Evolutionary conservation across 176 grass and related monocot genomes (phyloP), one percentile per base, ranked within the genome.

Genomic region (Saccharum spontaneum): DNA sequence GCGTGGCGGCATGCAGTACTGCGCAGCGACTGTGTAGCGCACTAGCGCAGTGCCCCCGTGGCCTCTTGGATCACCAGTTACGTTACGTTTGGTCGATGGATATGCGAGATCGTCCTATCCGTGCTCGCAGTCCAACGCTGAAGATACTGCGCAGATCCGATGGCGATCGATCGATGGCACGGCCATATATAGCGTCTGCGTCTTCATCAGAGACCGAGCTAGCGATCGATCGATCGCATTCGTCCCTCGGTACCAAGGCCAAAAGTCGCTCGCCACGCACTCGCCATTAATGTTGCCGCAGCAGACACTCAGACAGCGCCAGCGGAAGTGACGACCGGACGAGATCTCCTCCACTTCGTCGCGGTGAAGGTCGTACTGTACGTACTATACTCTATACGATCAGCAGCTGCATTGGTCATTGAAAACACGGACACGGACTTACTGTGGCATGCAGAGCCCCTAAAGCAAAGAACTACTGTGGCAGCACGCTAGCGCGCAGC

Each of bases 111-210:
- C 57, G 62, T 33, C 74, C 48, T 68, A 10, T 15, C 64, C 48
- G 46, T 26, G 14, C 24, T 61, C 69, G 24, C 55, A 48, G 82
- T 54, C 67, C 55, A 80, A 63, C 41, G 76, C 48, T 10, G 22
- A 38, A 80, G 68, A 80, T 33, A 22, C 55, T 2, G 40, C 38
- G n/a, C 68, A 22, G 77, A 80, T 65, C 76, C 40, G 84, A 86
- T 79, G 76, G 76, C 40, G 76, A 86, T 76, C 43, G 71, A 67
- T 73, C 83, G 66, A 41, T 60, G 63, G 5, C 67, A 37, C 9
- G 33, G 1, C 33, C 33, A 33, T 78, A 4, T 8, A 20, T 54
- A 72, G 8, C 22, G 68, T 80, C 30, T 40, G 8, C 22, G 68
- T 80, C 30, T 40, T 28, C 38, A 12, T 28, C 31, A 22, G 23